Conservation (phyloP, 306 rosid species). For the Styphnolobium japonicum region DNA sequence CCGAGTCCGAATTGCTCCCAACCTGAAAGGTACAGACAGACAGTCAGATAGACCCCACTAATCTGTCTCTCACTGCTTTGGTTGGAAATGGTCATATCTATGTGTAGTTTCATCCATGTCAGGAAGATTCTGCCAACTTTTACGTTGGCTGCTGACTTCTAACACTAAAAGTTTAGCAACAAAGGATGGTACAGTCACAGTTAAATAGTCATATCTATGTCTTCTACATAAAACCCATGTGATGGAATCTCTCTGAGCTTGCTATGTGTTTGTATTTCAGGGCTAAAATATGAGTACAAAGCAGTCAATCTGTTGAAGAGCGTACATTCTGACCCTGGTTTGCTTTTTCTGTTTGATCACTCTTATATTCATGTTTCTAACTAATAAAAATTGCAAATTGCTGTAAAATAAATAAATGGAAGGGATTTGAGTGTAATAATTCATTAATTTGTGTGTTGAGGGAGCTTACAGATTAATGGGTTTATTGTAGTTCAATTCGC, state of each 20-base stretch:
- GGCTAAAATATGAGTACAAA: slow-evolving; percentile 51
- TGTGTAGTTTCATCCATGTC: not conserved
- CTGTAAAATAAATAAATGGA: not conserved
- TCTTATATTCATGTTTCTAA: not conserved
- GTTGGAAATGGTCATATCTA: not conserved
- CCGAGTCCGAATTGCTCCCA: slow-evolving; percentile 33
- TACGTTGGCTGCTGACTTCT: not conserved
- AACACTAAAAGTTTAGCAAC: not conserved
- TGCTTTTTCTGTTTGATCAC: not conserved
- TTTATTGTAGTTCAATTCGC: not conserved
- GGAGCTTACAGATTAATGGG: not conserved
- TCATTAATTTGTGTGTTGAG: too few relatives aligned
- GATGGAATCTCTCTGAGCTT: not conserved
- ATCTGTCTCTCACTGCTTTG: not conserved
- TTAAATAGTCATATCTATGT: too few relatives aligned
- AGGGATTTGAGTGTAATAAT: not conserved
- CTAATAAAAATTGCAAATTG: not conserved
- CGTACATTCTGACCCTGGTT: slow-evolving; percentile 46
- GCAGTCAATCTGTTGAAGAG: slow-evolving; percentile 43
- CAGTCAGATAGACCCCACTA: not conserved
- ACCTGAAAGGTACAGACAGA: slow-evolving; percentile 49
- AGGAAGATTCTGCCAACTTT: not conserved
- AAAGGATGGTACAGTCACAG: too few relatives aligned
- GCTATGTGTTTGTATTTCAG: slow-evolving; percentile 11
- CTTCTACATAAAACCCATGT: not conserved